Evolutionary conservation across 805 yeast genomes (phyloP), one percentile per base, ranked within the genome.

Genomic region (Saccharomycopsis oosterbeekiorum): DNA sequence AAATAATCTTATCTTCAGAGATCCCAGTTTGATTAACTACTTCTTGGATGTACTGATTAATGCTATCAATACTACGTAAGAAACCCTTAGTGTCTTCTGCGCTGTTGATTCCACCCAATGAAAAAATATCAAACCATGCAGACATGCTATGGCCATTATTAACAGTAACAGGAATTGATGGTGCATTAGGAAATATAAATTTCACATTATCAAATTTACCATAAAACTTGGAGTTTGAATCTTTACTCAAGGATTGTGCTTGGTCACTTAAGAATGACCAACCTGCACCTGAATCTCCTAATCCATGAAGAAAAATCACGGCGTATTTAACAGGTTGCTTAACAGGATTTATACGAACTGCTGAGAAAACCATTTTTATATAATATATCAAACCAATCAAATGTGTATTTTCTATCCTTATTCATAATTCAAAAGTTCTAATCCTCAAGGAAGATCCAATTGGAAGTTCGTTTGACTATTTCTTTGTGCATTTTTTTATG

Each of bases 151-250:
- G 71, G 1, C 94, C 96, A 24, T 82, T 83, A 67, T 85, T 86
- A 58, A 78, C 81, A 1, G 91, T 80, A 59, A 92, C 79, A 10
- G 90, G 90, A 43, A 80, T 77, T 0, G 68, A 68, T 6, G 97
- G 97, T 0, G 99, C 97, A 70, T 86, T 85, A 4, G 99, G 99
- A 67, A 94, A 89, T n/a, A 92, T 79, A 68, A 87, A 91, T 66
- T 85, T 85, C 65, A 80, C 79, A 67, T 79, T 83, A 66, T 74
- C 77, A 67, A 79, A 85, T 19, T 70, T 79, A 21, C 75, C 70
- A 51, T 75, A 57, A 37, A 26, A 57, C 17, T 42, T 36, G n/a
- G 55, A 51, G 11, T 41, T 71, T 58, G 60, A 55, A 29, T 34
- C 47, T 50, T 56, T 43, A 26, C 68, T 67, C n/a, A 59, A 39